Conservation (phyloP, 345 rosid genomes). For the Ricinus communis region DNA sequence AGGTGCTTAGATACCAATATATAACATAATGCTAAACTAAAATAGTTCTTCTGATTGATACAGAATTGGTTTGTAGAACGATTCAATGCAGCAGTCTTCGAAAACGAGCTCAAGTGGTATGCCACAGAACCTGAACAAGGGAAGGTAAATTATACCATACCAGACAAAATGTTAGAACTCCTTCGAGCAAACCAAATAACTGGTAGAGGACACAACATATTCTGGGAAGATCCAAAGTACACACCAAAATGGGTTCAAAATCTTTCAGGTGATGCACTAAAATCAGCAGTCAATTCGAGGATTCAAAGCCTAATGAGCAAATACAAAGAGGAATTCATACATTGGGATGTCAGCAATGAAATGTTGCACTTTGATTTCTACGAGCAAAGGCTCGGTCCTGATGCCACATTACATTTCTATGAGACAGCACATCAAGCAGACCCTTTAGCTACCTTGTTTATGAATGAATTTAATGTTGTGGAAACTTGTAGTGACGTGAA, state of each 20-base stretch:
- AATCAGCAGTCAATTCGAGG: conserved; percentile 52
- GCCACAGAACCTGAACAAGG: conserved; percentile 81
- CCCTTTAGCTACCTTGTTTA: conserved; percentile 64
- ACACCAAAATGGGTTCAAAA: conserved; percentile 62
- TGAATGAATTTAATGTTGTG: conserved; percentile 81
- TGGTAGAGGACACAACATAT: conserved; percentile 86
- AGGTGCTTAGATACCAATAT: no score
- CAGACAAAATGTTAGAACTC: conserved; percentile 66
- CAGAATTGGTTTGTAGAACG: conserved; percentile 81
- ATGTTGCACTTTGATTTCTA: conserved; percentile 86
- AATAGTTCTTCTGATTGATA: not conserved
- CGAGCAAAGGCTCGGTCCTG: conserved; percentile 59
- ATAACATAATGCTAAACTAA: not conserved
- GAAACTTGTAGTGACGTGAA: conserved; percentile 73
- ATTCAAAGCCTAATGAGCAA: conserved; percentile 71
- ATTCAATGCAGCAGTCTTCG: conserved; percentile 83
- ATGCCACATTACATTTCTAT: conserved; percentile 61
- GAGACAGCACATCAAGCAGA: conserved; percentile 57
- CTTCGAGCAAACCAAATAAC: conserved; percentile 51
- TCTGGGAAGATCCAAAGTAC: conserved; percentile 88
- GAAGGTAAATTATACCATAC: conserved; percentile 51
- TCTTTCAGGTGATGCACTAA: conserved; percentile 43
- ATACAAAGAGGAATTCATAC: conserved; percentile 72
- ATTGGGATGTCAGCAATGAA: conserved; percentile 92
- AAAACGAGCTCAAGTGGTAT: conserved; percentile 90